Evolutionary conservation across 2,329 filamentous ascomycete species (phyloP).

Genomic region (Penicillium sp.): DNA sequence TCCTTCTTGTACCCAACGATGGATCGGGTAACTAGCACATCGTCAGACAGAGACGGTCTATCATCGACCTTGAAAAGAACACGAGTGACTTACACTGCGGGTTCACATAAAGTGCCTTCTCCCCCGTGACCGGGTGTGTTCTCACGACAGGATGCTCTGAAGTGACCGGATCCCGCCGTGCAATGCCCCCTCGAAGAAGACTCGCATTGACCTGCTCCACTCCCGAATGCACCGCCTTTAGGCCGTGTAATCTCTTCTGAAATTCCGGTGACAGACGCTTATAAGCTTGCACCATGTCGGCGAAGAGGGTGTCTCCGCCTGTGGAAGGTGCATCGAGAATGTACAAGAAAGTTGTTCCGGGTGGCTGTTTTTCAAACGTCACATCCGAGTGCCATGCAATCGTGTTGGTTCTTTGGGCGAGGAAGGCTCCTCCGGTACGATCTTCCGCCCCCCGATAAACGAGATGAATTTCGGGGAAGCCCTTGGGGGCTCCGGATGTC

Average conservation of each 20-base stretch:
- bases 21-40: slow-evolving; percentile 60
- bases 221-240: slow-evolving; percentile 75
- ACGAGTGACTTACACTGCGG: slow-evolving; percentile 60
- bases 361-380: slow-evolving; percentile 80
- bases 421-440: slow-evolving; percentile 55
- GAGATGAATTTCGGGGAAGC: slow-evolving; percentile 68
- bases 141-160: slow-evolving; percentile 71
- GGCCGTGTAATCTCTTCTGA: slow-evolving; percentile 70
- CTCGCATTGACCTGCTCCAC: slow-evolving; percentile 72
- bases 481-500: slow-evolving; percentile 67
- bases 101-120: slow-evolving; percentile 79
- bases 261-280: slow-evolving; percentile 72
- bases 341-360: slow-evolving; percentile 84
- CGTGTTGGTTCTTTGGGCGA: slow-evolving; percentile 66
- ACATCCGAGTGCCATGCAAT: slow-evolving; percentile 89
- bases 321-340: slow-evolving; percentile 73
- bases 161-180: slow-evolving; percentile 67
- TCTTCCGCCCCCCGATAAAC: slow-evolving; percentile 68
- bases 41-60: background rate
- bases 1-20: slow-evolving; percentile 83
- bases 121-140: slow-evolving; percentile 73
- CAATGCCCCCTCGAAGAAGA: slow-evolving; percentile 60
- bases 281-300: slow-evolving; percentile 74
- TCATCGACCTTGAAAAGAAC: background rate
- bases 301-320: slow-evolving; percentile 81